phyloP scores from a whole-genome alignment of 2,329 filamentous ascomycete species.

The Trichophaea hybrida region DNA sequence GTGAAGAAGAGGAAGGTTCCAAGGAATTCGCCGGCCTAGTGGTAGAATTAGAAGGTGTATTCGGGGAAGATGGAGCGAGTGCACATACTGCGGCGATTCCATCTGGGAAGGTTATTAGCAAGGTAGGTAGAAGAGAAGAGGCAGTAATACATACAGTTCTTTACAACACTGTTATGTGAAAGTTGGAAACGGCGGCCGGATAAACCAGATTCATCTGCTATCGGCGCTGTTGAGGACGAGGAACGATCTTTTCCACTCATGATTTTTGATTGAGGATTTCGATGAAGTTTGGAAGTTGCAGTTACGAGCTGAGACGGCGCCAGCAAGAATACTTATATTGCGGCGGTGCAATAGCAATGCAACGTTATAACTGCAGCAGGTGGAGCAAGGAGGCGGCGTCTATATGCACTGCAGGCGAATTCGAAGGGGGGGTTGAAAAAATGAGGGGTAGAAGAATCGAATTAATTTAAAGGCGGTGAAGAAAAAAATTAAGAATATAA shows the following conservation, averaged over 20 bases:
- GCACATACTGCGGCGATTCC: not conserved
- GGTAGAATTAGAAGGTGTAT: not conserved
- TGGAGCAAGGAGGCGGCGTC: too few species aligned
- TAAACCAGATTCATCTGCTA: not conserved
- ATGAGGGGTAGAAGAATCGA: not conserved
- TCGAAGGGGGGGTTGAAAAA: not conserved
- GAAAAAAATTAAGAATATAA: not conserved
- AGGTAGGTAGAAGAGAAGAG: too few species aligned
- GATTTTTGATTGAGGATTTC: not conserved
- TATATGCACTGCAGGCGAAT: too few species aligned
- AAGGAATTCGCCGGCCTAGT: constrained; percentile 2
- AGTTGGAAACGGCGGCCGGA: not conserved
- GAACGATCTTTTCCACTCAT: not conserved
- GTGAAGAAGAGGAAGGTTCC: constrained; percentile 31
- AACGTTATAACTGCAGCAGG: too few species aligned
- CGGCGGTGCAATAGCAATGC: too few species aligned
- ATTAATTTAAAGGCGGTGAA: not conserved
- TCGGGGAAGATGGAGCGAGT: not conserved
- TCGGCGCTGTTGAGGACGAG: not conserved
- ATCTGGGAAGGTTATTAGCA: not conserved
- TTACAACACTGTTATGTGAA: not conserved
- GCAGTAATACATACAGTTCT: not conserved
- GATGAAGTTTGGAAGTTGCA: not conserved
- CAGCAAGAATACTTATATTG: too few species aligned
- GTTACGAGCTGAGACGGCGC: not conserved